phyloP scores from a whole-genome alignment of 2,329 filamentous ascomycete genomes.

The Arthroderma sp. region DNA sequence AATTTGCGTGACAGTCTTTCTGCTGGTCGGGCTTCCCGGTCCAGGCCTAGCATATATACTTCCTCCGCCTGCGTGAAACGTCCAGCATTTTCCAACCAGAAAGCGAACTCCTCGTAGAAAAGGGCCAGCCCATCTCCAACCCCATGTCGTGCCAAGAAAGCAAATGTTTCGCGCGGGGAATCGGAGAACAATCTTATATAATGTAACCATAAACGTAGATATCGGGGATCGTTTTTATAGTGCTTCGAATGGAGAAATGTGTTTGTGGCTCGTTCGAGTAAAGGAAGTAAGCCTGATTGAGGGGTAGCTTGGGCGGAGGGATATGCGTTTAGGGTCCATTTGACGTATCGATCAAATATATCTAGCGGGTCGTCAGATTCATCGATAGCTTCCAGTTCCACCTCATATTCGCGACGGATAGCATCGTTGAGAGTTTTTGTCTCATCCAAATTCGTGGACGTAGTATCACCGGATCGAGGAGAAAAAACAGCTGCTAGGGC shows the following conservation, averaged over 20 bases:
- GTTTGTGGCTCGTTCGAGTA: slow-evolving; percentile 88
- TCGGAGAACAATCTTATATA: slow-evolving; percentile 92
- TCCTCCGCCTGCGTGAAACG: slow-evolving; percentile 88
- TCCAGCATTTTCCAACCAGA: slow-evolving; percentile 73
- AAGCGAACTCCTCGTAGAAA: slow-evolving; percentile 94
- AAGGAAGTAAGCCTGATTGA: slow-evolving; percentile 73
- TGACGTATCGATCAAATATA: slow-evolving; percentile 89
- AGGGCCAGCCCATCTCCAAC: slow-evolving; percentile 79
- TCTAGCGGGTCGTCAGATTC: slow-evolving; percentile 94
- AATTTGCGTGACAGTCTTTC: slow-evolving; percentile 79
- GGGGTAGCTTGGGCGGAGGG: slow-evolving; percentile 84
- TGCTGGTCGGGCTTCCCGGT: slow-evolving; percentile 70
- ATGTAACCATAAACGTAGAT: slow-evolving; percentile 83
- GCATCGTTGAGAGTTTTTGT: slow-evolving; percentile 66
- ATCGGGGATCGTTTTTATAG: slow-evolving; percentile 91
- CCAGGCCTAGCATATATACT: slow-evolving; percentile 79
- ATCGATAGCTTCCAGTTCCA: slow-evolving; percentile 60
- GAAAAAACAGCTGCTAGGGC: slow-evolving; percentile 68
- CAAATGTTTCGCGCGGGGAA: slow-evolving; percentile 80
- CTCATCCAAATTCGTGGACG: slow-evolving; percentile 43
- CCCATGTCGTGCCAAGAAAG: slow-evolving; percentile 75
- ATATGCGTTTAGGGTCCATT: slow-evolving; percentile 92
- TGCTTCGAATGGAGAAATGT: slow-evolving; percentile 70
- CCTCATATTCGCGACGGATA: slow-evolving; percentile 72
- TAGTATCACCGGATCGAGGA: slow-evolving; percentile 32